Percentiles rank a stretch among this genome's conserved stretches.
These are phyloP conservation scores for Bipolaris victoriae DNA, from an alignment of 2,329 filamentous ascomycete species.

Conservation along the genomic window DNA sequence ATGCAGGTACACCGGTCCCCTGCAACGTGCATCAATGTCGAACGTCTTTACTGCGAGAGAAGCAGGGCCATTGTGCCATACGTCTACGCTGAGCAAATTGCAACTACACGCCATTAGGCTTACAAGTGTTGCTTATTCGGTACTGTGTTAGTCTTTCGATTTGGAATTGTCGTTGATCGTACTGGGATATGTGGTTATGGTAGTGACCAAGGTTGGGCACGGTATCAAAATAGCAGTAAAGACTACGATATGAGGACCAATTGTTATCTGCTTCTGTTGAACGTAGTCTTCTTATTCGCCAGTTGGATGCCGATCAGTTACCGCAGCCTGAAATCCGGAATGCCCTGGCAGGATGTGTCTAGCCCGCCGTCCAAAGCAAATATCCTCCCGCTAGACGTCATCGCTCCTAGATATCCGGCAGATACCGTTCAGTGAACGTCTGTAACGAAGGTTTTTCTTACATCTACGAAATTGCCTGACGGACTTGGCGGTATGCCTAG, in stretches of 20 bases:
- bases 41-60: not conserved
- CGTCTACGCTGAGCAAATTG: not conserved
- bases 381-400: conserved; percentile 13
- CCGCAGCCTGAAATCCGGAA: conserved; percentile 4
- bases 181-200: not conserved
- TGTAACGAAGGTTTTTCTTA: not conserved
- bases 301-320: conserved; percentile 1
- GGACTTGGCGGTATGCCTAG: not conserved
- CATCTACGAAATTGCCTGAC: not conserved
- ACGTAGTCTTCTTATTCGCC: not conserved
- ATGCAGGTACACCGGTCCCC: conserved; percentile 3
- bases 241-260: not conserved
- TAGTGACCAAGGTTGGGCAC: not conserved
- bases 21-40: not conserved
- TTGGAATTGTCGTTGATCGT: not conserved
- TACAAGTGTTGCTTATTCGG: not conserved
- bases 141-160: not conserved
- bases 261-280: not conserved
- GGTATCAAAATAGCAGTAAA: not conserved
- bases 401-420: not conserved
- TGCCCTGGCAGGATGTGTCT: not conserved
- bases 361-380: conserved; percentile 1
- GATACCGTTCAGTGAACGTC: not conserved
- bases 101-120: not conserved
- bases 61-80: not conserved